Evolutionary conservation across 495 filamentous ascomycete genomes (phyloP).

Genomic region (Penicillium longicatenatum): DNA sequence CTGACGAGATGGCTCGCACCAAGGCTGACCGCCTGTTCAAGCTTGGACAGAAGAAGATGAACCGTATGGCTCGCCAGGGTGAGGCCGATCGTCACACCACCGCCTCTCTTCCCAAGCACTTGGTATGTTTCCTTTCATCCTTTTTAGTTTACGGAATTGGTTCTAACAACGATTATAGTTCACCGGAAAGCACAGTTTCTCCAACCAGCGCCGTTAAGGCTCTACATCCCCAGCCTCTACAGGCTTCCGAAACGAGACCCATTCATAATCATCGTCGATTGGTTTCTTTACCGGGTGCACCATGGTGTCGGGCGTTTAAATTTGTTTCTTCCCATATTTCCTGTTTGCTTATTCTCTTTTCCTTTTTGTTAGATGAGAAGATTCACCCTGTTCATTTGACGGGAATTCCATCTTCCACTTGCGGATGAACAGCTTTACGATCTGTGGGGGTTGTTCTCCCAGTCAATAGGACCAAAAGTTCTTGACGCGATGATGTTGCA

Average conservation of each 20-base stretch:
- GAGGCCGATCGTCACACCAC: constrained; percentile 93
- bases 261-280: constrained; percentile 41
- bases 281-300: constrained; percentile 37
- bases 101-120: constrained; percentile 81
- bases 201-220: constrained; percentile 57
- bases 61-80: constrained; percentile 92
- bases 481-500: constrained; percentile 36
- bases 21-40: constrained; percentile 86
- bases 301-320: constrained; percentile 37
- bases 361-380: constrained; percentile 8
- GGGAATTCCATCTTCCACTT: constrained; percentile 10
- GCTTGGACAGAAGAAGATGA: constrained; percentile 96
- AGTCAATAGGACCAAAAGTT: constrained; percentile 36
- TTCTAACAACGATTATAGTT: constrained; percentile 43
- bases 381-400: constrained; percentile 5
- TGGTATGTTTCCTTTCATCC: constrained; percentile 60
- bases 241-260: constrained; percentile 31
- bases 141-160: constrained; percentile 7
- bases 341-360: constrained; percentile 9
- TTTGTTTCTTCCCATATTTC: constrained; percentile 11
- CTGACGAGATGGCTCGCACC: constrained; percentile 51
- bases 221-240: constrained; percentile 6
- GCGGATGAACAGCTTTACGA: constrained; percentile 24
- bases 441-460: constrained; percentile 24
- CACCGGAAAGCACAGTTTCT: constrained; percentile 59